A percentile compares a stretch with the other conserved stretches of the same genome.
Evolutionary conservation across 1,284 basidiomycete species (phyloP).

Genomic region (Cryptococcus sp.): DNA sequence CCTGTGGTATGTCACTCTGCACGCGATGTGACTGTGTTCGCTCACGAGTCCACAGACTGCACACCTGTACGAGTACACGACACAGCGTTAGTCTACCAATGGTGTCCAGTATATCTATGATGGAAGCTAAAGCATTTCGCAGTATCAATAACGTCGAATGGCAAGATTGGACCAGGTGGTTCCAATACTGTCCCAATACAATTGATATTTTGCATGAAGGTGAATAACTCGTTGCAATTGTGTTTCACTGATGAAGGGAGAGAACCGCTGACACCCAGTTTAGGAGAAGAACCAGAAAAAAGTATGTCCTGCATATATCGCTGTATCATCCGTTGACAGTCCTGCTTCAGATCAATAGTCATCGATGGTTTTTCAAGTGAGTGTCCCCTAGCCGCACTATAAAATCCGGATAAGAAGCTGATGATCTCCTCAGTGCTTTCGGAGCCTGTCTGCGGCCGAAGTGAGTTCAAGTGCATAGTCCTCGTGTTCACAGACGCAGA

Average conservation of each 20-base stretch:
- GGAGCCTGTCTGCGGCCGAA: conserved; percentile 44
- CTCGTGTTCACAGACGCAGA: not conserved
- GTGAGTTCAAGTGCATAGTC: conserved; percentile 20
- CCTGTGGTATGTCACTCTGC: conserved; percentile 59
- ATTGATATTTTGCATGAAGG: conserved; percentile 91
- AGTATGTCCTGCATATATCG: conserved; percentile 18
- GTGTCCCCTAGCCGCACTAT: conserved; percentile 8
- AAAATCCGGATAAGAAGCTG: conserved; percentile 9
- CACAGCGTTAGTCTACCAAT: conserved; percentile 64
- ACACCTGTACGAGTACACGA: conserved; percentile 94
- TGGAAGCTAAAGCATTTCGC: conserved; percentile 8
- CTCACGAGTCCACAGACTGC: conserved; percentile 58
- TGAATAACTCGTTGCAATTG: conserved; percentile 55
- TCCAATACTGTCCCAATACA: conserved; percentile 83
- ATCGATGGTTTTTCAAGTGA: conserved; percentile 86
- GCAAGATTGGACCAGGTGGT: conserved; percentile 70
- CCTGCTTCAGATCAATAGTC: conserved; percentile 75
- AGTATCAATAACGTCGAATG: conserved; percentile 78
- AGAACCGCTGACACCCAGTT: not conserved
- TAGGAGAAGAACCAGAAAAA: conserved; percentile 50
- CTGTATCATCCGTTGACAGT: not conserved
- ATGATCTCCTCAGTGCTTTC: conserved; percentile 34
- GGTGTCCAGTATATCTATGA: not conserved
- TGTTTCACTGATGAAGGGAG: not conserved
- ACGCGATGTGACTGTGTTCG: not conserved